phyloP scores from a whole-genome alignment of 2,329 filamentous ascomycete species.

The Colletotrichum sp. region DNA sequence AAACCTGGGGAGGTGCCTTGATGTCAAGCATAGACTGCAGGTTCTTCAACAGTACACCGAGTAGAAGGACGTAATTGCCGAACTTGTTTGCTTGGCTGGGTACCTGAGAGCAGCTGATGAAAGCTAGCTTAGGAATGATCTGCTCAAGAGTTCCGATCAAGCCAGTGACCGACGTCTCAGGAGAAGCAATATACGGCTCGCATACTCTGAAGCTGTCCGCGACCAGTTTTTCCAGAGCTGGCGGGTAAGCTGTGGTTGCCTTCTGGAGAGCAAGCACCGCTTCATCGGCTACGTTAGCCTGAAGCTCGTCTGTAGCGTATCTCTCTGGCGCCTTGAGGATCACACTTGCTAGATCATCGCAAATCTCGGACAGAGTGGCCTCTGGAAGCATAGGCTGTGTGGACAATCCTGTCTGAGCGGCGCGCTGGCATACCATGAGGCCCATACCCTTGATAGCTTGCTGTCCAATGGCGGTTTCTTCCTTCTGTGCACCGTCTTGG shows the following conservation, averaged over 20 bases:
- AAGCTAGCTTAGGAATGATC: slow-evolving; percentile 50
- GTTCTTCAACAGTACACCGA: slow-evolving; percentile 37
- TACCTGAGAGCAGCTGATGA: slow-evolving; percentile 52
- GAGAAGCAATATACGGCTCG: slow-evolving; percentile 1
- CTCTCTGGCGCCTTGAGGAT: slow-evolving; percentile 29
- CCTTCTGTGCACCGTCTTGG: slow-evolving; percentile 33
- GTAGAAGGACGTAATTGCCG: slow-evolving; percentile 45
- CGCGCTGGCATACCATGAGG: slow-evolving; percentile 47
- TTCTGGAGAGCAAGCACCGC: slow-evolving; percentile 45
- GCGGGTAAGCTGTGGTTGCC: slow-evolving; percentile 38
- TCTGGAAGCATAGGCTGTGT: slow-evolving; percentile 15
- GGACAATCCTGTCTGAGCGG: slow-evolving; percentile 23
- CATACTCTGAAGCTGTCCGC: slow-evolving; percentile 16
- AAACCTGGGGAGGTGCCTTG: slow-evolving; percentile 35
- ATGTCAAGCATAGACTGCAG: slow-evolving; percentile 40
- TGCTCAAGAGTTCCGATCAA: slow-evolving; percentile 28
- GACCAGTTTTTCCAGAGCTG: slow-evolving; percentile 39
- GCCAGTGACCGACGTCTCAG: slow-evolving; percentile 1
- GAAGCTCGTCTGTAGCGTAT: slow-evolving; percentile 14
- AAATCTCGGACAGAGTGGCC: slow-evolving; percentile 37
- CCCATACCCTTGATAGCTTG: slow-evolving; percentile 53
- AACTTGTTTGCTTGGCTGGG: slow-evolving; percentile 33
- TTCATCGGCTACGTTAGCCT: slow-evolving; percentile 40
- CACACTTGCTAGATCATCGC: slow-evolving; percentile 29
- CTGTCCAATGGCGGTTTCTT: slow-evolving; percentile 45